Conservation (phyloP, 2,329 filamentous ascomycete genomes). For the Didymella glomerata region DNA sequence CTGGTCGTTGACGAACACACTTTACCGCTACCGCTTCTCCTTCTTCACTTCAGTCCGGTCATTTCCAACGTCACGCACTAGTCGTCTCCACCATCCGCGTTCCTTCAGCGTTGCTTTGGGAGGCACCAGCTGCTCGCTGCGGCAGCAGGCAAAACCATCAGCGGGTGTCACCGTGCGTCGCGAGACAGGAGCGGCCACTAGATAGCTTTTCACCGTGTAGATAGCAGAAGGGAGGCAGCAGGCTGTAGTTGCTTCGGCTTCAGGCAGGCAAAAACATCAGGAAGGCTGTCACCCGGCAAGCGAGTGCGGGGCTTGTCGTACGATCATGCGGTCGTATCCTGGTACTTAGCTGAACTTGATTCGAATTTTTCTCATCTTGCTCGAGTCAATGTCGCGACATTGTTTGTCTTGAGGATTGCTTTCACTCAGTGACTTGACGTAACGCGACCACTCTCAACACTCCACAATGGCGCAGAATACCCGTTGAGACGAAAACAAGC, state of each 20-base stretch:
- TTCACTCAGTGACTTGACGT: neutral
- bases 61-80: neutral
- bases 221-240: neutral
- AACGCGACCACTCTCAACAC: neutral
- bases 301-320: neutral
- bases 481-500: too few relatives aligned
- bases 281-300: neutral
- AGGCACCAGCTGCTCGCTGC: neutral
- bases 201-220: neutral
- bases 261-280: constrained; percentile 1
- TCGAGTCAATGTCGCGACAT: neutral
- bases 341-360: neutral
- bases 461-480: too few relatives aligned
- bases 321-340: neutral
- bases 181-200: neutral
- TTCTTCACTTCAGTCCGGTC: neutral
- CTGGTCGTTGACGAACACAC: too few relatives aligned
- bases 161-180: neutral
- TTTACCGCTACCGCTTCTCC: neutral
- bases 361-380: neutral
- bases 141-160: neutral
- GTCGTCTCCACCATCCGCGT: neutral
- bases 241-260: too few relatives aligned
- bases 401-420: constrained; percentile 1
- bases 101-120: neutral